These are phyloP conservation scores for Fusarium nanum DNA, from an alignment of 2,329 filamentous ascomycete species.

Conservation along the genomic window DNA sequence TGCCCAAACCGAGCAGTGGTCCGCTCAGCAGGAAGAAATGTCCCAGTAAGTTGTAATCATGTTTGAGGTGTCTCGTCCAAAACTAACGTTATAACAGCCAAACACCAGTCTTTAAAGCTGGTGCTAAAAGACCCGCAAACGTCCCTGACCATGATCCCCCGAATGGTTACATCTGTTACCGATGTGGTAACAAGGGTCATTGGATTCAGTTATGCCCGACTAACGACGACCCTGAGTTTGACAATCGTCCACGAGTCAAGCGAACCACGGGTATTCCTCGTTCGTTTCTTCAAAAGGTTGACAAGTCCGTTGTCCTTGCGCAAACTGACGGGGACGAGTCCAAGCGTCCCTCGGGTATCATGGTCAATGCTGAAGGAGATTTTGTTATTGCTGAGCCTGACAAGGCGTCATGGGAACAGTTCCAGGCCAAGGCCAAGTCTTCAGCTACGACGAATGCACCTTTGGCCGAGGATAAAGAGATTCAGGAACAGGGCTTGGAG, in stretches of 20 bases:
- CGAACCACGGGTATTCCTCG: conserved; percentile 96
- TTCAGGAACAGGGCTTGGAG: conserved; percentile 88
- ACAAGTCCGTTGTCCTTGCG: conserved; percentile 82
- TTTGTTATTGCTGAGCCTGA: conserved; percentile 97
- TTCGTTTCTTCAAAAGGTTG: conserved; percentile 94
- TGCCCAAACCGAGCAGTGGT: conserved; percentile 91
- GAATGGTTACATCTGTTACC: conserved; percentile 94
- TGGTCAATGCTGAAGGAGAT: conserved; percentile 97
- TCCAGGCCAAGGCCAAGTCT: conserved; percentile 92
- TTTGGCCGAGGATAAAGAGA: conserved; percentile 82
- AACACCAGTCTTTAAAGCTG: conserved; percentile 70
- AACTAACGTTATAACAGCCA: conserved; percentile 62
- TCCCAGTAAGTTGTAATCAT: conserved; percentile 70
- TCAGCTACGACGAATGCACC: conserved; percentile 84
- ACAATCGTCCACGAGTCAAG: conserved; percentile 92
- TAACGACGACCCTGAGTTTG: conserved; percentile 97
- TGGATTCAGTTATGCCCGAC: conserved; percentile 99
- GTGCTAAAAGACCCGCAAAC: conserved; percentile 74
- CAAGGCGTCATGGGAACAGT: conserved; percentile 95
- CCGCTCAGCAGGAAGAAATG: conserved; percentile 92
- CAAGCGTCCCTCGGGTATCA: conserved; percentile 87
- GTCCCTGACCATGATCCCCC: conserved; percentile 94
- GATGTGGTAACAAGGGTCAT: conserved; percentile 97
- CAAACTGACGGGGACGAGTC: conserved; percentile 83
- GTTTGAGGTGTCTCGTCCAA: conserved; percentile 6